phyloP scores from a whole-genome alignment of 345 rosid genomes.

The Aquilaria malaccensis region DNA sequence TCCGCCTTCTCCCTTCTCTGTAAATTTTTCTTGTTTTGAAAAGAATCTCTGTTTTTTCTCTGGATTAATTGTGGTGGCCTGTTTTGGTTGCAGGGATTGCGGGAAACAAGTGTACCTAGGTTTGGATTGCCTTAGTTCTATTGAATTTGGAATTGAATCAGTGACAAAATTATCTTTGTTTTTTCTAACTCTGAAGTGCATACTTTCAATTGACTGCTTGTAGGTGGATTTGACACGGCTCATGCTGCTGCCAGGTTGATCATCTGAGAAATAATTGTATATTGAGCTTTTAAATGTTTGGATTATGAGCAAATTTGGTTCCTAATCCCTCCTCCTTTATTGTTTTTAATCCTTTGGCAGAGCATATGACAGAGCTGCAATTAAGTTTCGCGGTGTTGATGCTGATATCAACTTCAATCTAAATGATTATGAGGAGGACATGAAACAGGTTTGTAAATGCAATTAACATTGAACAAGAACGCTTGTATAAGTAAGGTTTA shows the following conservation, averaged over 20 bases:
- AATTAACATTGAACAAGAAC: not conserved
- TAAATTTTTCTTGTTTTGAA: no score
- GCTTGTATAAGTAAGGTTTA: slow-evolving; percentile 2
- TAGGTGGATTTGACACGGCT: slow-evolving; percentile 99
- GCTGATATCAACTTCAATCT: slow-evolving; percentile 90
- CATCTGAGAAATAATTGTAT: not conserved
- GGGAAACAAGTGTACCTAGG: slow-evolving; percentile 97
- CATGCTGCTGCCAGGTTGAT: slow-evolving; percentile 92
- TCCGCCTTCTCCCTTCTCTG: no score
- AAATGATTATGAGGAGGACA: slow-evolving; percentile 79
- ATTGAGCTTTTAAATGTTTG: not conserved
- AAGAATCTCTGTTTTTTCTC: not conserved
- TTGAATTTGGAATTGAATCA: slow-evolving; percentile 2
- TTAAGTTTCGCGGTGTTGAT: slow-evolving; percentile 87
- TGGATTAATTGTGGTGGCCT: not conserved
- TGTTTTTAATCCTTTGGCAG: slow-evolving; percentile 22
- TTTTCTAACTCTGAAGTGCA: not conserved
- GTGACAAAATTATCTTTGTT: not conserved
- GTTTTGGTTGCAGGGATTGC: slow-evolving; percentile 65
- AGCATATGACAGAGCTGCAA: slow-evolving; percentile 97
- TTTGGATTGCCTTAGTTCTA: slow-evolving; percentile 26
- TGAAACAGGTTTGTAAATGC: slow-evolving; percentile 50
- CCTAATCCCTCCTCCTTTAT: not conserved
- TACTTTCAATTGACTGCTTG: slow-evolving; percentile 4
- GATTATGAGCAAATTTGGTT: slow-evolving; percentile 2